Evolutionary conservation across 352 stramenopile genomes (phyloP).

Genomic region (Peronosclerospora sorghi): DNA sequence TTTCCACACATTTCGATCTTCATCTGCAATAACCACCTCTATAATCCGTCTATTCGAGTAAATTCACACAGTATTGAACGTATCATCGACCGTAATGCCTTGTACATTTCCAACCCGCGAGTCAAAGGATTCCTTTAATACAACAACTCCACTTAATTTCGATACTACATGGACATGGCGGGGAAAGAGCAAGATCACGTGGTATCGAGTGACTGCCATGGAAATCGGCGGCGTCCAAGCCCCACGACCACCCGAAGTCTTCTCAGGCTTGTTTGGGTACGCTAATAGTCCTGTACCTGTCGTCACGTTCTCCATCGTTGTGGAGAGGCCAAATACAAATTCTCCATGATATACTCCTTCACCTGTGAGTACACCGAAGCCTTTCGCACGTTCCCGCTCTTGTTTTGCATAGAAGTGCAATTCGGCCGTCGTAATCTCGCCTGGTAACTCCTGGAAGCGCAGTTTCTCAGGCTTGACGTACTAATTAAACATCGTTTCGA

Average conservation of each 20-base stretch:
- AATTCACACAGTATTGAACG: conserved; percentile 78
- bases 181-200: conserved; percentile 85
- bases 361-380: conserved; percentile 86
- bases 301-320: conserved; percentile 74
- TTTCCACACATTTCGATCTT: conserved; percentile 89
- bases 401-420: conserved; percentile 71
- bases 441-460: conserved; percentile 85
- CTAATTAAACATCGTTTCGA: conserved; percentile 77
- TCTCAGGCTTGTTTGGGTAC: conserved; percentile 55
- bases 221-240: conserved; percentile 64
- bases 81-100: conserved; percentile 58
- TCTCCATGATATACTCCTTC: conserved; percentile 86
- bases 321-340: conserved; percentile 60
- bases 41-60: conserved; percentile 73
- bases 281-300: conserved; percentile 59
- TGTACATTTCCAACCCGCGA: conserved; percentile 59
- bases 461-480: conserved; percentile 76
- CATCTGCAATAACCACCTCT: conserved; percentile 67
- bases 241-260: conserved; percentile 20
- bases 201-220: conserved; percentile 86
- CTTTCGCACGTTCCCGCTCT: conserved; percentile 68
- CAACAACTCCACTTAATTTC: conserved; percentile 78
- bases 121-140: conserved; percentile 79
- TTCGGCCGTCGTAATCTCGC: conserved; percentile 72
- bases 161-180: conserved; percentile 75